These are phyloP conservation scores for Desmodesmus armatus DNA, from an alignment of 139 green algal species.

Conservation along the genomic window DNA sequence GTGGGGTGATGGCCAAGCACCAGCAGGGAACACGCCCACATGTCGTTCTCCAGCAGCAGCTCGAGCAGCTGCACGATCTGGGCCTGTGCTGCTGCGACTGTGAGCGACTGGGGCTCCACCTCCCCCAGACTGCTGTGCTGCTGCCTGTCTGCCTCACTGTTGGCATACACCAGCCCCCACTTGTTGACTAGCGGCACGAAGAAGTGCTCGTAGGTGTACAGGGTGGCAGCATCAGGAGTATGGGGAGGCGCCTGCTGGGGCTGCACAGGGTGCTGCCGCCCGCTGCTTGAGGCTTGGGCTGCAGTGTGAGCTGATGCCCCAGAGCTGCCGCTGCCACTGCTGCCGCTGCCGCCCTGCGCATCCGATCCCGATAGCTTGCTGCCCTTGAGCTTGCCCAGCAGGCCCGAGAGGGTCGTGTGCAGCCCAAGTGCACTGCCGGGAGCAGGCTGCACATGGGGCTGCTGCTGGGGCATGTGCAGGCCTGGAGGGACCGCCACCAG, in stretches of 20 bases:
- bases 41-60: slow-evolving; percentile 25
- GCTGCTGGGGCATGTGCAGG: background rate
- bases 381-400: background rate
- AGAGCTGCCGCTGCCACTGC: background rate
- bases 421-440: no score
- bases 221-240: background rate
- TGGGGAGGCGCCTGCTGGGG: background rate
- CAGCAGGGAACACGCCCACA: background rate
- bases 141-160: background rate
- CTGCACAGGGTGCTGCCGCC: background rate
- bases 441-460: background rate
- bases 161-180: background rate
- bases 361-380: background rate
- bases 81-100: background rate
- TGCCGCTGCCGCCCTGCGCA: background rate
- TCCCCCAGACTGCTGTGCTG: background rate
- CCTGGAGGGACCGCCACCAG: no score
- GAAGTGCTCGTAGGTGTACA: background rate
- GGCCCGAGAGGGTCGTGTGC: background rate
- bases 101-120: background rate
- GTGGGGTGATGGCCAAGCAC: background rate
- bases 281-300: background rate
- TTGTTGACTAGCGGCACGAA: background rate
- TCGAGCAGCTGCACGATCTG: background rate
- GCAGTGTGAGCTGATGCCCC: background rate